Base-by-base conservation (phyloP, 2,329 filamentous ascomycete genomes). In the Sarocladium kiliense region DNA sequence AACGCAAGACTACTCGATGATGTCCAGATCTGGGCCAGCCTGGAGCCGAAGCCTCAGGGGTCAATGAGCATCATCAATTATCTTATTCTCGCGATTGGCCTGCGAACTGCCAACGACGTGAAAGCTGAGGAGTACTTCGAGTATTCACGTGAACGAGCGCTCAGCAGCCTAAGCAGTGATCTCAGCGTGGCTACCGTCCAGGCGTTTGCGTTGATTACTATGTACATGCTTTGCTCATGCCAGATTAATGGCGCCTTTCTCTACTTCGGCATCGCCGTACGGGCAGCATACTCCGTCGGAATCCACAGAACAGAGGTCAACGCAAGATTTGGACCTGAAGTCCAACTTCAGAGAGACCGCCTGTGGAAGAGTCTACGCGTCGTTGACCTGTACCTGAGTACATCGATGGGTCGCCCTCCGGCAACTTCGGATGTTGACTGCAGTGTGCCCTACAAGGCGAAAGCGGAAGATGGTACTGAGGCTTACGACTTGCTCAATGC, bases 221-320 rank as follows among this genome's bases (percentile, higher is more conserved):
- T 81, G 7, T 80, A 80, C 65, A 80, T 80, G 74, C 74, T 81
- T 3, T 74, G 75, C 26, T 74, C 78, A 3, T 80, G 77, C 54
- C 78, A 81, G 61, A 79, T 81, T 62, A 81, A 80, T 55, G 77
- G 77, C 1, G 77, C 77, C 0, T 82, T 80, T 49, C 62, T 82
- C 2, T 77, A 80, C 62, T 80, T 81, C 18, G 79, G 78, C 7
- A 74, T 80, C 6, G 76, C 78, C 0, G 78, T 75, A 0, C 71
- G 79, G 2, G 76, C 78, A 0, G 78, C 77, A 0, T 80, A 81
- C 56, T 77, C 77, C 0, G 74, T 81, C 14, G 79, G 79, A 0
- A 66, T 81, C 4, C 79, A 82, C 58, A 68, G 79, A 2, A 78
- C 76, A 1, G 78, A 80, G 51, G 77, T 81, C 21, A 82, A 81